Conservation (phyloP, 768 basidiomycete genomes). For the Leucocoprinus birnbaumii region DNA sequence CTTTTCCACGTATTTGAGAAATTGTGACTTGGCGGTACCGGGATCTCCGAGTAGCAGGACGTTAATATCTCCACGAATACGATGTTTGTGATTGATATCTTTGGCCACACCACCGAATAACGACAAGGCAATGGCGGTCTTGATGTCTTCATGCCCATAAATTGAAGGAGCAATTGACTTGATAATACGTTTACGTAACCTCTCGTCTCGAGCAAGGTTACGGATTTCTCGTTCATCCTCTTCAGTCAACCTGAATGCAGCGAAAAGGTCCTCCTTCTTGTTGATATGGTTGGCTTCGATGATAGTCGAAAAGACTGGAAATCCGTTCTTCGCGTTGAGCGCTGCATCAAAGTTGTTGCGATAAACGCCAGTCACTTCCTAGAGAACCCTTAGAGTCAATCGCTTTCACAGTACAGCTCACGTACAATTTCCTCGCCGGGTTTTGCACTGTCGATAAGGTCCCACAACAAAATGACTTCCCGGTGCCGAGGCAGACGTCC, state of each 20-base stretch:
- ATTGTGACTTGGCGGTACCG: constrained; percentile 98
- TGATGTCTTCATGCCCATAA: constrained; percentile 99
- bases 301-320: constrained; percentile 98
- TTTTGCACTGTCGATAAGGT: constrained; percentile 96
- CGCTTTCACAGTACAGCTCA: constrained; percentile 4
- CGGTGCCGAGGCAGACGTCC: constrained; percentile 96
- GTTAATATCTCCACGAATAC: constrained; percentile 97
- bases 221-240: constrained; percentile 96
- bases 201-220: constrained; percentile 81
- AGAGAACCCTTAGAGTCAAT: constrained; percentile 6
- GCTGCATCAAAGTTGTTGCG: constrained; percentile 99
- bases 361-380: constrained; percentile 98
- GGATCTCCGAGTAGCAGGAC: constrained; percentile 95
- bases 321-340: constrained; percentile 97
- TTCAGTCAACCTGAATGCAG: constrained; percentile 96
- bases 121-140: constrained; percentile 93
- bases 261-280: constrained; percentile 98
- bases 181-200: constrained; percentile 95
- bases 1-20: constrained; percentile 98
- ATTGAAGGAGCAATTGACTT: constrained; percentile 99
- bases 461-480: constrained; percentile 96
- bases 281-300: constrained; percentile 98
- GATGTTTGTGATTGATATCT: constrained; percentile 94
- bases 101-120: constrained; percentile 94
- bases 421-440: constrained; percentile 97